Evolutionary conservation across 108 stramenopile genomes (phyloP).

Genomic region (Nitzschia sp.): DNA sequence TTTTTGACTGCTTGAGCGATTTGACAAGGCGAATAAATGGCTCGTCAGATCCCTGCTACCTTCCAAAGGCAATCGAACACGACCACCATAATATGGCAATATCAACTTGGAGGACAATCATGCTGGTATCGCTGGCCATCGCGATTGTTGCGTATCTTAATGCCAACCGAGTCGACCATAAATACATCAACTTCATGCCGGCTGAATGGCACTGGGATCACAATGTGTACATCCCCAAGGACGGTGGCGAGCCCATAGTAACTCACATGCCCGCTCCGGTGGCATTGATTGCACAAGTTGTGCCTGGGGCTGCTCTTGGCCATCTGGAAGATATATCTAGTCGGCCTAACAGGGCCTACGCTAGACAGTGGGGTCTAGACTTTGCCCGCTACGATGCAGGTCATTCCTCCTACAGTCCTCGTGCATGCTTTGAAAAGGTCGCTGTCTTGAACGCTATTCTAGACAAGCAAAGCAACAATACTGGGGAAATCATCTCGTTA

Average conservation of each 20-base stretch:
- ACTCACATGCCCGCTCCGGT: not conserved
- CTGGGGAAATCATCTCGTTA: not conserved
- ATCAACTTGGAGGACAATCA: constrained; percentile 3
- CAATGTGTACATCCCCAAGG: constrained; percentile 11
- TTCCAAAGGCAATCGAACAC: not conserved
- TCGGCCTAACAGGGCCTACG: constrained; percentile 42
- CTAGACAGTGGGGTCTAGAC: constrained; percentile 30
- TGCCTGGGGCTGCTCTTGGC: not conserved
- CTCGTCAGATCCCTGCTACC: not conserved
- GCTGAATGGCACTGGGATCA: constrained; percentile 22
- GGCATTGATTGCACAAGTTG: constrained; percentile 22
- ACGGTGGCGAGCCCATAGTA: not conserved
- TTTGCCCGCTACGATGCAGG: constrained; percentile 24
- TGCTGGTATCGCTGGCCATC: constrained; percentile 1
- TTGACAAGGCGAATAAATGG: not conserved
- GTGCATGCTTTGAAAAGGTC: constrained; percentile 30
- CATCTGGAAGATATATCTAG: constrained; percentile 17
- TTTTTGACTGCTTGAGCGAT: not conserved
- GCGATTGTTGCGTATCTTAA: constrained; percentile 6
- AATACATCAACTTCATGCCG: not conserved
- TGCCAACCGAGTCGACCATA: not conserved
- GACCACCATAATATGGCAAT: not conserved
- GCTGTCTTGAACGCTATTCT: constrained; percentile 20
- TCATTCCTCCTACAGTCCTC: not conserved
- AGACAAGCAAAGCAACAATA: not conserved